Evolutionary conservation across 441 rosid genomes (phyloP), one percentile per base, ranked within the genome.

Genomic region (Gossypium gossypioides): DNA sequence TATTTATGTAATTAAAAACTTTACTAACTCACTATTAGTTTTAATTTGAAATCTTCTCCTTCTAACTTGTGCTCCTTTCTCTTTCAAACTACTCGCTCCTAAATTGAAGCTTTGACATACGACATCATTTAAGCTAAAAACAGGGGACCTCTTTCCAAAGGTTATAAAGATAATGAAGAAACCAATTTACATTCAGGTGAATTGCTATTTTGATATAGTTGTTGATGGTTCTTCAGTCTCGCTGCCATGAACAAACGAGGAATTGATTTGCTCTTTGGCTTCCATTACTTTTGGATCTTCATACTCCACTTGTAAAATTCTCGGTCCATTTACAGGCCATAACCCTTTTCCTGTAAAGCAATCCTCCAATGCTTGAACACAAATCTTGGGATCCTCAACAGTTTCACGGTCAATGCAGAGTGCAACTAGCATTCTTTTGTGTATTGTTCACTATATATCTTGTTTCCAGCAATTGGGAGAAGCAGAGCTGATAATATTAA

Each of bases 241-340:
- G 12, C 67, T 58, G 79, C 83, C 86, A 34, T 88, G 81, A 77
- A 91, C 85, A 67, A 91, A 80, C 97, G 88, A 89, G 44, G 95
- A 84, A 75, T 92, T 94, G 37, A 85, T 87, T 82, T 76, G 88
- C 76, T 93, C 98, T 6, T 81, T 91, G 6, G 98, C 97, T 85
- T 87, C 89, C 89, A 91, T 88, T 58, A 86, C 98, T 88, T 88
- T 88, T 21, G 88, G 84, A 21, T 89, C 91, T 81, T 86, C 97
- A 32, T 93, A 89, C 5, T 97, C 97, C 24, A 89, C 69, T 80
- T 93, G 91, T 22, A 93, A 82, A 69, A 93, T 85, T 65, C 91
- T 61, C 8, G 98, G 90, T 74, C 94, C 98, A 52, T 89, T 93
- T 60, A 91, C 75, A 1, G 90, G 85, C 97, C 98, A 93, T 32